phyloP scores from a whole-genome alignment of 1,284 basidiomycete genomes.

The Mrakiaceae sp. region DNA sequence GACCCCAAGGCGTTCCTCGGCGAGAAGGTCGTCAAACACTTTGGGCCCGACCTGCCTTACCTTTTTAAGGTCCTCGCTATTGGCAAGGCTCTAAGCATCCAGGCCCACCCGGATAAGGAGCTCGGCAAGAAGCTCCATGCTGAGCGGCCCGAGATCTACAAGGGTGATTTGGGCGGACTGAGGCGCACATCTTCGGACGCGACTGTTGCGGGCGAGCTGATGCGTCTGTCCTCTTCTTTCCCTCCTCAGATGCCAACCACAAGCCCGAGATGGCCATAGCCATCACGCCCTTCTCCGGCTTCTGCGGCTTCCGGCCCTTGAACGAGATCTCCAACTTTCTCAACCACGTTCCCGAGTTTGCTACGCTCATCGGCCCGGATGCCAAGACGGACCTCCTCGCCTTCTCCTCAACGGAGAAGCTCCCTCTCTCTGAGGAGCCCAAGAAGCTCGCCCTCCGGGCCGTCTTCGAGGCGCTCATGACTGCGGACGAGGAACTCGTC shows the following conservation, averaged over 20 bases:
- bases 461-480: constrained; percentile 77
- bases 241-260: constrained; percentile 65
- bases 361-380: constrained; percentile 44
- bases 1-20: constrained; percentile 60
- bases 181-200: too few relatives aligned
- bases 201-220: background rate
- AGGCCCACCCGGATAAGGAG: constrained; percentile 90
- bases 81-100: constrained; percentile 87
- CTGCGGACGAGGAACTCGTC: constrained; percentile 46
- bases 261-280: constrained; percentile 99
- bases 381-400: constrained; percentile 24
- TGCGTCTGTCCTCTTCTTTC: background rate
- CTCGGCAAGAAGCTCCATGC: constrained; percentile 68
- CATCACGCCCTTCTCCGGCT: constrained; percentile 75
- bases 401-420: constrained; percentile 16
- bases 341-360: constrained; percentile 62
- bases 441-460: constrained; percentile 57
- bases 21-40: constrained; percentile 48
- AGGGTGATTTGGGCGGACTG: constrained; percentile 46
- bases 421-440: constrained; percentile 26
- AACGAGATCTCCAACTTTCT: constrained; percentile 58
- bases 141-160: constrained; percentile 73
- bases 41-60: constrained; percentile 60
- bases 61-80: constrained; percentile 91
- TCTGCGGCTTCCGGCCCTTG: constrained; percentile 84